These are phyloP conservation scores for Protea cynaroides DNA, from an alignment of 164 flowering plant genomes.

Conservation along the genomic window DNA sequence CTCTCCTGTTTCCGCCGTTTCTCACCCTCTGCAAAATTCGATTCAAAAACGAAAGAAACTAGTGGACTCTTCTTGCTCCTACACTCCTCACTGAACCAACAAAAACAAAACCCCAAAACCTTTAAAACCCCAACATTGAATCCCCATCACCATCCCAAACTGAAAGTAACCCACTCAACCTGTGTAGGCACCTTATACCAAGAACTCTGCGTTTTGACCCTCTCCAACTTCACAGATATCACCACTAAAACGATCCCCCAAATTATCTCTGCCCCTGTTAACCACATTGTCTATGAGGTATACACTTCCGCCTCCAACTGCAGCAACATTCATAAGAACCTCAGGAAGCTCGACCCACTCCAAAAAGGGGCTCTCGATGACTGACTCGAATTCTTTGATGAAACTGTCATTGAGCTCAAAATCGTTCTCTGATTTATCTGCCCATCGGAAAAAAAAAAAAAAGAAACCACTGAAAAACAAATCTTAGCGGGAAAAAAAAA, in stretches of 20 bases:
- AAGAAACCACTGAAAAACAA: too few species aligned
- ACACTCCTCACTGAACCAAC: slow-evolving; percentile 6
- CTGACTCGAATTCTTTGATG: slow-evolving; percentile 60
- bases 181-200: slow-evolving; percentile 70
- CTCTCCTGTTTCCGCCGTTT: too few species aligned
- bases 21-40: too few species aligned
- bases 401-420: slow-evolving; percentile 42
- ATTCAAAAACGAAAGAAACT: too few species aligned
- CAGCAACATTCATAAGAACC: slow-evolving; percentile 26
- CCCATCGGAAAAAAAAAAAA: too few species aligned
- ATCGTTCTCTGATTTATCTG: slow-evolving; percentile 37
- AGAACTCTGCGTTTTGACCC: slow-evolving; percentile 65
- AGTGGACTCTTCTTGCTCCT: slow-evolving; percentile 15
- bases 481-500: too few species aligned
- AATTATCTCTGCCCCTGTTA: slow-evolving; percentile 38
- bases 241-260: slow-evolving; percentile 41
- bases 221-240: slow-evolving; percentile 50
- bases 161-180: slow-evolving; percentile 36
- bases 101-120: slow-evolving; percentile 3
- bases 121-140: slow-evolving; percentile 1
- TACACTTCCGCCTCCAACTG: slow-evolving; percentile 36
- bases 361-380: slow-evolving; percentile 56
- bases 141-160: slow-evolving; percentile 46
- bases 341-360: slow-evolving; percentile 19
- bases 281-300: slow-evolving; percentile 39